Conservation (phyloP, 371 early-diverging fungal species). For the Blakeslea trispora region DNA sequence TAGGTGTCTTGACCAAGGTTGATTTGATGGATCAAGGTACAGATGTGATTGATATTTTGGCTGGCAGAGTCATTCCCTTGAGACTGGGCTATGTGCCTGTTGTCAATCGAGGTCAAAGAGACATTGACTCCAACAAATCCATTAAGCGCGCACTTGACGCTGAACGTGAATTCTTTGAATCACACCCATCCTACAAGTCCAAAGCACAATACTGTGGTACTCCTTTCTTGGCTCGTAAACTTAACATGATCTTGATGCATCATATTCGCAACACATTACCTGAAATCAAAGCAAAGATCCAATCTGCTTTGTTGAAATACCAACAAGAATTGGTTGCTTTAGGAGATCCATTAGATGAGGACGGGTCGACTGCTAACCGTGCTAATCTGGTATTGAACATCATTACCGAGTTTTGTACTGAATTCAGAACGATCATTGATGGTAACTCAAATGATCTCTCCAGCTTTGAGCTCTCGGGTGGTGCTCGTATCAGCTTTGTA, state of each 20-base stretch:
- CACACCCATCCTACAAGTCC: constrained; percentile 89
- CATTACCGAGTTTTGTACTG: constrained; percentile 96
- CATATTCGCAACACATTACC: constrained; percentile 95
- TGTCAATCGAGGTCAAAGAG: constrained; percentile 96
- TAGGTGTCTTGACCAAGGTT: constrained; percentile 99
- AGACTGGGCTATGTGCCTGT: constrained; percentile 94
- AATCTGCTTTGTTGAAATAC: constrained; percentile 83
- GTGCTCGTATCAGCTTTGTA: constrained; percentile 97
- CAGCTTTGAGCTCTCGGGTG: constrained; percentile 93
- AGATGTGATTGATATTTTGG: constrained; percentile 98
- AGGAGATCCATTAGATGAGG: constrained; percentile 90
- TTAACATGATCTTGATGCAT: constrained; percentile 97
- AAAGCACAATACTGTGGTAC: constrained; percentile 99
- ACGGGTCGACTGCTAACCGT: constrained; percentile 48
- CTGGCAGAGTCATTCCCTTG: constrained; percentile 95
- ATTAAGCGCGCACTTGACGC: constrained; percentile 86
- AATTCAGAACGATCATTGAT: constrained; percentile 92
- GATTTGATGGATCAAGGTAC: constrained; percentile 99
- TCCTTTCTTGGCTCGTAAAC: constrained; percentile 92
- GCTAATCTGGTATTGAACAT: constrained; percentile 89
- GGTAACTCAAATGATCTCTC: constrained; percentile 92
- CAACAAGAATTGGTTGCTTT: constrained; percentile 79
- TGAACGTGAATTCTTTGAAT: constrained; percentile 93
- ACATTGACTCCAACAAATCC: constrained; percentile 90
- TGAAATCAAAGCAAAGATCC: constrained; percentile 96